Percentiles rank a stretch among this genome's conserved stretches.
Evolutionary conservation across 2,329 filamentous ascomycete species (phyloP).

Genomic region (Ilyonectria mors-panacis): DNA sequence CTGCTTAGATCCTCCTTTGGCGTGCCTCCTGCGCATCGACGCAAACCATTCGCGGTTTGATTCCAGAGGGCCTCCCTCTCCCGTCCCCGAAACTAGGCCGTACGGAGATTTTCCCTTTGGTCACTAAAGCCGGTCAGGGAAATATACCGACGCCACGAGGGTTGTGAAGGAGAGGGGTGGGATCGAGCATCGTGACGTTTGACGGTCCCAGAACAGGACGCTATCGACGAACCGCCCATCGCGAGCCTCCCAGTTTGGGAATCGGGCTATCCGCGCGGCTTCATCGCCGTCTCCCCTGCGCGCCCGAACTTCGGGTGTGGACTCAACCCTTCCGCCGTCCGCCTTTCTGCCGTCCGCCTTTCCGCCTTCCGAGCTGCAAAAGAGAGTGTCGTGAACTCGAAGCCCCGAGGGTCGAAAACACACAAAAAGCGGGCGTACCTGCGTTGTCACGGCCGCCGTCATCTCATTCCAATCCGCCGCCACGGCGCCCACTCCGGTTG

Average conservation of each 20-base stretch:
- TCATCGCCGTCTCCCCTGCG: not conserved
- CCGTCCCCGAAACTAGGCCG: not conserved
- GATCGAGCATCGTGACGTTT: slow-evolving; percentile 2
- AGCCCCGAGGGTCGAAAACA: not conserved
- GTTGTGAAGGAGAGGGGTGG: not conserved
- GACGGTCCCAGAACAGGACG: not conserved
- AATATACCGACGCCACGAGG: not conserved
- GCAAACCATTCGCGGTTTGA: not conserved
- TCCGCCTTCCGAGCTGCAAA: no score
- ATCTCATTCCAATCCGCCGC: slow-evolving; percentile 24
- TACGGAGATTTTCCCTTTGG: not conserved
- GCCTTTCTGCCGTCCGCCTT: no score
- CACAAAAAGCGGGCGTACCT: slow-evolving; percentile 14
- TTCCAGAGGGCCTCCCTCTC: not conserved
- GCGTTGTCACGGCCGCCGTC: slow-evolving; percentile 12
- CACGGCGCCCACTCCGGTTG: slow-evolving; percentile 1
- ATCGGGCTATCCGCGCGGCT: no score
- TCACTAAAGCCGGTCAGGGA: not conserved
- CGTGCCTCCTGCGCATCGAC: not conserved
- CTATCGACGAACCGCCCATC: not conserved
- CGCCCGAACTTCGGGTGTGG: not conserved
- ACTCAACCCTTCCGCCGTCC: not conserved
- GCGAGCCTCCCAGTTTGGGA: not conserved
- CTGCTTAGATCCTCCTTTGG: not conserved
- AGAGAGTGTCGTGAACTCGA: no score